Conservation (phyloP, 2,329 filamentous ascomycete genomes). For the Ophiostoma triangulosporum region DNA sequence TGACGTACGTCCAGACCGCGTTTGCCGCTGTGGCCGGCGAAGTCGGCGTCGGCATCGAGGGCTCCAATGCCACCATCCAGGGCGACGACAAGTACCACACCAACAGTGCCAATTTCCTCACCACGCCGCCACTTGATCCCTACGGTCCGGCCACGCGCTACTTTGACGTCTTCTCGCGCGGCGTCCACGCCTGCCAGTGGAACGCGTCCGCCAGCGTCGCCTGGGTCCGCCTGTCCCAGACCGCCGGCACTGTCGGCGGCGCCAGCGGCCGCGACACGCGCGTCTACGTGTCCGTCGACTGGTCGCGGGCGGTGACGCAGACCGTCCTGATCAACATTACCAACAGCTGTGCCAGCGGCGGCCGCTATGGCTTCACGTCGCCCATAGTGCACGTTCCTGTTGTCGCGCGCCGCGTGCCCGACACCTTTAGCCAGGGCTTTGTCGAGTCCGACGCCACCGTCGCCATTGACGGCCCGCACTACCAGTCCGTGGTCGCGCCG, state of each 20-base stretch:
- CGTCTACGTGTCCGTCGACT: conserved; percentile 43
- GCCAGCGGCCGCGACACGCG: conserved; percentile 34
- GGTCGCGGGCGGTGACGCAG: conserved; percentile 29
- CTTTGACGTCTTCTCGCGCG: conserved; percentile 51
- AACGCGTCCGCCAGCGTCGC: conserved; percentile 31
- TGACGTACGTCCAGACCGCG: conserved; percentile 44
- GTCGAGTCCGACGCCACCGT: conserved; percentile 47
- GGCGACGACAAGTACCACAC: conserved; percentile 51
- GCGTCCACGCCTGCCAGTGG: conserved; percentile 39
- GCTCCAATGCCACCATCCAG: conserved; percentile 51
- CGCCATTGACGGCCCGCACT: conserved; percentile 40
- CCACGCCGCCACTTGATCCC: conserved; percentile 40
- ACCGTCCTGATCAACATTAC: conserved; percentile 40
- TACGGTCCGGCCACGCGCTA: conserved; percentile 43
- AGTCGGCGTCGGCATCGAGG: conserved; percentile 50
- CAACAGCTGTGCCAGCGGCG: conserved; percentile 29
- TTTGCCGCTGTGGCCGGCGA: conserved; percentile 49
- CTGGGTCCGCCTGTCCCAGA: conserved; percentile 39
- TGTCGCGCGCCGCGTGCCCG: conserved; percentile 32
- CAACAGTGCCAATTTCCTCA: conserved; percentile 38
- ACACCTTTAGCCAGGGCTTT: conserved; percentile 42
- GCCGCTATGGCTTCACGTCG: conserved; percentile 26
- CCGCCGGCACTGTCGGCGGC: conserved; percentile 33
- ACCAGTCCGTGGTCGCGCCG: conserved; percentile 27
- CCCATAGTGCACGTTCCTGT: conserved; percentile 42